Conservation (phyloP, 345 rosid genomes). For the Orychophragmus violaceus region DNA sequence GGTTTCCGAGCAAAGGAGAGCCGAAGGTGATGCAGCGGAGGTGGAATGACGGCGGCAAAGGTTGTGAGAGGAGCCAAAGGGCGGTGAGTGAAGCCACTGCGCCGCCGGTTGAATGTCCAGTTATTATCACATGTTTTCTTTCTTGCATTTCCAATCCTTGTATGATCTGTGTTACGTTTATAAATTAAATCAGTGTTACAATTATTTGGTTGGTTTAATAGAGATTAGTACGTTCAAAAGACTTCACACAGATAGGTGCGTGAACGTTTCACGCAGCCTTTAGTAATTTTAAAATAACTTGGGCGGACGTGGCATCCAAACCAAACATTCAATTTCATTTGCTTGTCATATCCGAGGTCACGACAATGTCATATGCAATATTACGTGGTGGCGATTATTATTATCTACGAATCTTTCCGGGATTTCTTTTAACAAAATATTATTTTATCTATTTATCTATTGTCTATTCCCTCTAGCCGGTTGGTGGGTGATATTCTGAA, state of each 20-base stretch:
- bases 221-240: neutral
- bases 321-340: neutral
- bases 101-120: conserved; percentile 81
- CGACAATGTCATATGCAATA: neutral
- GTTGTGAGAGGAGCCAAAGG: conserved; percentile 65
- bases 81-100: conserved; percentile 61
- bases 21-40: conserved; percentile 80
- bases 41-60: conserved; percentile 19
- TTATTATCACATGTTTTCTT: conserved; percentile 48
- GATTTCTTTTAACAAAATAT: neutral
- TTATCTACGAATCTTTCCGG: neutral
- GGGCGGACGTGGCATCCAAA: neutral
- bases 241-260: neutral
- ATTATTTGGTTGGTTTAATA: neutral
- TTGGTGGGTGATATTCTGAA: neutral
- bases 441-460: neutral
- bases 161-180: conserved; percentile 14
- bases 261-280: neutral
- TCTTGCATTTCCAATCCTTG: conserved; percentile 13
- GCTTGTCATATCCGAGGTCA: neutral
- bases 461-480: neutral
- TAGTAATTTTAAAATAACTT: neutral
- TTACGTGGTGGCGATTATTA: neutral
- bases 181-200: neutral
- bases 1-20: conserved; percentile 72